A percentile compares a stretch with the other conserved stretches of the same genome.
Conservation (phyloP, 1,284 basidiomycete genomes). For the Leccinum angustisporum region DNA sequence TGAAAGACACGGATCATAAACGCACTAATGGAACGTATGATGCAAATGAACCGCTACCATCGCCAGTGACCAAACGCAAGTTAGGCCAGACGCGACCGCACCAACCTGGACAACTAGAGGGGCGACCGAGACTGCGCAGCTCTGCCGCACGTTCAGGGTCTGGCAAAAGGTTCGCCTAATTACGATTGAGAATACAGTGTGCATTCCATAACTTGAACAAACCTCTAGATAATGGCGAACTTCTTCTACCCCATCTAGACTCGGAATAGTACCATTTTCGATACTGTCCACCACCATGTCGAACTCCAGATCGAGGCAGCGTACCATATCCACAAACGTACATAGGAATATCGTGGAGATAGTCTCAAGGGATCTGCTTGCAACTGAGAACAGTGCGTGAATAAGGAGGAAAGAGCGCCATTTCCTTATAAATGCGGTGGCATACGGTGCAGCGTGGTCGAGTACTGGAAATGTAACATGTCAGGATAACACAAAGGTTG, state of each 20-base stretch:
- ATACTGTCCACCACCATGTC: no score
- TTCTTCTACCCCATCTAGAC: conserved; percentile 10
- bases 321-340: conserved; percentile 10
- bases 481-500: not conserved
- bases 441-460: conserved; percentile 18
- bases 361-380: not conserved
- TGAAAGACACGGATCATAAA: not conserved
- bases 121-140: conserved; percentile 18
- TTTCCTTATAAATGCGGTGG: conserved; percentile 16
- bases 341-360: conserved; percentile 8
- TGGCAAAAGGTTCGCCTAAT: not conserved
- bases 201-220: not conserved
- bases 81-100: not conserved
- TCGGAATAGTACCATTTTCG: not conserved
- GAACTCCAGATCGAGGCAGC: not conserved
- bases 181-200: not conserved
- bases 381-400: conserved; percentile 18
- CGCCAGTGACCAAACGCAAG: conserved; percentile 5
- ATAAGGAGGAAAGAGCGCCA: conserved; percentile 12
- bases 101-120: conserved; percentile 18
- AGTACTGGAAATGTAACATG: conserved; percentile 5
- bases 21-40: conserved; percentile 3
- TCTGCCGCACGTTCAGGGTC: conserved; percentile 21
- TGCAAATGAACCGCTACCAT: conserved; percentile 11
- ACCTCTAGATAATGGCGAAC: conserved; percentile 17